Evolutionary conservation across 768 basidiomycete species (phyloP), one percentile per base, ranked within the genome.

Genomic region (Tremella mesenterica): DNA sequence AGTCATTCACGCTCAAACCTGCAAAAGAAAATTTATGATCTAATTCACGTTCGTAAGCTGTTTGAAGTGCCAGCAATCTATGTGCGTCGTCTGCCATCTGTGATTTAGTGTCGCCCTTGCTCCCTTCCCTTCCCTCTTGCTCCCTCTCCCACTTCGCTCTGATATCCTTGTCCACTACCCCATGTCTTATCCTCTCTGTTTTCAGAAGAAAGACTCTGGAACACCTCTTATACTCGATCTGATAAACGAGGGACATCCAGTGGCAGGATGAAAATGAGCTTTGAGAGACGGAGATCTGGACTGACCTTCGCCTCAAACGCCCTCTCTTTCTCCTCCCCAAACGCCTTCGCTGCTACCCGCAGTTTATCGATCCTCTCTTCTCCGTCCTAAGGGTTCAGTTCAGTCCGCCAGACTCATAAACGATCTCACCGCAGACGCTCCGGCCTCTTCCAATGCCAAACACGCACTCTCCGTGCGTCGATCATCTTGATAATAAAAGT

Each of bases 401-500:
- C 9, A 36, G 10, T 30, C 18, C 25, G 4, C 28, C 28, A 28
- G 44, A 23, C 28, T 8, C 41, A 14, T 16, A 10, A 54, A 28
- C 41, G 34, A 25, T 66, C 78, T 57, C 60, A 89, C 91, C 62
- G 73, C 72, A 72, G 85, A 83, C 20, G 74, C 74, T 2, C 78
- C 76, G 6, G 88, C 85, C 71, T 96, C 95, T 39, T 88, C 87
- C 20, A 99, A 74, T 31, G 82, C 85, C 2, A 97, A 75, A n/a
- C 85, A 80, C 0, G 91, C 95, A 72, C 85, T 93, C 69, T 97
- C 95, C 13, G 88, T 85, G 43, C 92, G 80, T 50, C 95, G 79
- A 73, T 97, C 95, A 64, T 99, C 95, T 30, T 93, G 93, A 67
- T 93, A 99, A 73, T 91, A 97, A 74, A 92, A 97, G 70, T 99